Evolutionary conservation across 306 rosid genomes (phyloP).

Genomic region (Sicyos edulis): DNA sequence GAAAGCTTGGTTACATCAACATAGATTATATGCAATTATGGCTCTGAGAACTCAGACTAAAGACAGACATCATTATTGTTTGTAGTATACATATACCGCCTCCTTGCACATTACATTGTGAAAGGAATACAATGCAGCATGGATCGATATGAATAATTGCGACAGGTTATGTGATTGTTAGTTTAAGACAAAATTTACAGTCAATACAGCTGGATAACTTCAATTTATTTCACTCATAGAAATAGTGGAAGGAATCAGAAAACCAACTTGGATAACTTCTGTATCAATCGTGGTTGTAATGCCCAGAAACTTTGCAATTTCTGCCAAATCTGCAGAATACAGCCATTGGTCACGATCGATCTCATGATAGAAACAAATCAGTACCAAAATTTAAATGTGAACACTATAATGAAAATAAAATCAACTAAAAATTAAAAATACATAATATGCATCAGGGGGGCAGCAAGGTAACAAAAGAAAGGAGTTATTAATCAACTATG

Average conservation of each 20-base stretch:
- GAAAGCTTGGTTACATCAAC: not conserved
- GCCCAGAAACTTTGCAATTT: slow-evolving; percentile 85
- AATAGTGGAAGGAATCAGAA: not conserved
- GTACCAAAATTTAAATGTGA: not conserved
- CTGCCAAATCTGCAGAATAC: slow-evolving; percentile 70
- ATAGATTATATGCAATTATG: not conserved
- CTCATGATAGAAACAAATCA: not conserved
- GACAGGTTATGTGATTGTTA: not conserved
- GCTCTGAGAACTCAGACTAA: not conserved
- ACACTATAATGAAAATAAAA: not conserved
- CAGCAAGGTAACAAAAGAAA: not conserved
- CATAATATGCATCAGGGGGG: not conserved
- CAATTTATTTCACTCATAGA: not conserved
- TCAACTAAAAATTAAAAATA: not conserved
- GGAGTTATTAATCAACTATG: not conserved
- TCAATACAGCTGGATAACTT: not conserved
- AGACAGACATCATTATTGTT: not conserved
- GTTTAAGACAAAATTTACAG: not conserved
- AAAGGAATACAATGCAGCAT: not conserved
- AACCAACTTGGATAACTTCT: slow-evolving; percentile 81
- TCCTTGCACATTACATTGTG: not conserved
- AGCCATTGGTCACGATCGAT: not conserved
- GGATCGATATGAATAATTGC: not conserved
- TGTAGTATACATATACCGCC: not conserved
- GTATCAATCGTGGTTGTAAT: slow-evolving; percentile 69